Evolutionary conservation across 2,329 filamentous ascomycete species (phyloP).

Genomic region (Cryoendolithus antarcticus): DNA sequence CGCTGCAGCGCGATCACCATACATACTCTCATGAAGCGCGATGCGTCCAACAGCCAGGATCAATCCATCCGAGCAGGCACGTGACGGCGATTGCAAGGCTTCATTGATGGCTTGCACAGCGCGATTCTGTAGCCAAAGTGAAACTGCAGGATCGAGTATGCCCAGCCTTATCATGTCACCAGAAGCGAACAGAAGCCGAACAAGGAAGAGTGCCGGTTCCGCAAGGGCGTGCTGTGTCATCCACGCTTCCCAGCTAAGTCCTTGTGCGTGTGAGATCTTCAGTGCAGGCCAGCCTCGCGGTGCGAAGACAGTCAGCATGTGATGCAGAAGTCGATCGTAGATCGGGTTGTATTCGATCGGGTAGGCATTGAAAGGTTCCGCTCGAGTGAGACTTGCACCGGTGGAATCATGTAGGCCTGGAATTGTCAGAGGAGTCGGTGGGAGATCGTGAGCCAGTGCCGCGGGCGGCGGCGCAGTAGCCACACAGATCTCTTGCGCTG

Average conservation of each 20-base stretch:
- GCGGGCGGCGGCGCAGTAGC: too few species aligned
- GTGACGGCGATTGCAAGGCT: conserved; percentile 11
- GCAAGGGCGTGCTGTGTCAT: conserved; percentile 21
- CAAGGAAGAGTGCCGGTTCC: conserved; percentile 23
- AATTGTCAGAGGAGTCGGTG: neutral
- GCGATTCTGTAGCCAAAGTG: conserved; percentile 17
- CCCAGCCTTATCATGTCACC: conserved; percentile 20
- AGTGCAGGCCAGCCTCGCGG: conserved; percentile 23
- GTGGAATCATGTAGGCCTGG: conserved; percentile 2
- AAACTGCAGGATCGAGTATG: conserved; percentile 10
- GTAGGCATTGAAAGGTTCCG: conserved; percentile 21
- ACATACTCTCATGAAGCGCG: conserved; percentile 23
- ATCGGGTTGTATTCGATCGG: conserved; percentile 20
- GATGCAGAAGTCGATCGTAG: conserved; percentile 20
- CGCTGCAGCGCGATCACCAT: conserved; percentile 20
- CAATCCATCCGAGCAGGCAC: conserved; percentile 13
- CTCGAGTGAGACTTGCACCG: neutral
- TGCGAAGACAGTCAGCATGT: conserved; percentile 24
- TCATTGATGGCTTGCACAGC: conserved; percentile 20
- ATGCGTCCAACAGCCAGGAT: conserved; percentile 22
- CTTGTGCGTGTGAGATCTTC: conserved; percentile 18
- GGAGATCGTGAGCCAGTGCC: too few species aligned
- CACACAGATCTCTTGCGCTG: too few species aligned
- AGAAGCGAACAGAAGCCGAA: conserved; percentile 21
- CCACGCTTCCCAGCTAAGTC: conserved; percentile 20